These are phyloP conservation scores for Tylopilus vinaceipallidus DNA, from an alignment of 768 basidiomycete species.

Conservation along the genomic window DNA sequence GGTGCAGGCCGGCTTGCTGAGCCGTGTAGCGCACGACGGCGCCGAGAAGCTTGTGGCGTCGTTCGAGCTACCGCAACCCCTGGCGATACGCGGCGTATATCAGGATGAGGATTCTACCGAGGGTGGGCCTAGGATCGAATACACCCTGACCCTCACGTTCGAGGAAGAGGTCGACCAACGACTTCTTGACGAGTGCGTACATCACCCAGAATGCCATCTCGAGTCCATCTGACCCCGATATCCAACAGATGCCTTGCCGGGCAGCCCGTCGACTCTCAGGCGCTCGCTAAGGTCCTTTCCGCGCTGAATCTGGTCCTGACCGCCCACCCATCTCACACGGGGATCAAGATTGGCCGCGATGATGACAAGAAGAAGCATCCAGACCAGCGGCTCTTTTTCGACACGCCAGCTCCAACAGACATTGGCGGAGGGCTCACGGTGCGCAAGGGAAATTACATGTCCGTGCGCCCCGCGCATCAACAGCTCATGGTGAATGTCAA, in stretches of 20 bases:
- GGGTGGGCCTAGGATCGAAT: constrained; percentile 30
- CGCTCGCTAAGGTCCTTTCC: constrained; percentile 49
- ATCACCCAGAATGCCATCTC: constrained; percentile 16
- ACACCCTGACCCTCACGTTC: constrained; percentile 39
- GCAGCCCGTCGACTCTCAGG: constrained; percentile 50
- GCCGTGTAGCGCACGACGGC: constrained; percentile 45
- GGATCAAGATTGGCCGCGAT: constrained; percentile 49
- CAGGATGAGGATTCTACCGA: constrained; percentile 42
- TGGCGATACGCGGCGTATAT: constrained; percentile 36
- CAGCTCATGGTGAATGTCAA: constrained; percentile 54
- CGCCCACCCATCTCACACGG: constrained; percentile 39
- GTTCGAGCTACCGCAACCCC: constrained; percentile 38
- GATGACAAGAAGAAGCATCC: constrained; percentile 27
- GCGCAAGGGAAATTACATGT: constrained; percentile 50
- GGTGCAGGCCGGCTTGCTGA: constrained; percentile 34
- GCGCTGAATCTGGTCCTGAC: constrained; percentile 48
- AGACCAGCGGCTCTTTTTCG: constrained; percentile 41
- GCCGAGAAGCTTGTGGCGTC: constrained; percentile 43
- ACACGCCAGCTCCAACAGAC: constrained; percentile 27
- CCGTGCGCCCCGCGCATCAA: constrained; percentile 40
- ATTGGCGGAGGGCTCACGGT: constrained; percentile 53
- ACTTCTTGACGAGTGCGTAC: constrained; percentile 4
- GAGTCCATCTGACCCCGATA: constrained; percentile 20
- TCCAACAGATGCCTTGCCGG: constrained; percentile 54
- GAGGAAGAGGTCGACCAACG: constrained; percentile 36